Percentiles rank a stretch among this genome's conserved stretches.
phyloP scores from a whole-genome alignment of 2,329 filamentous ascomycete species.

The Tympanopsis confertula region DNA sequence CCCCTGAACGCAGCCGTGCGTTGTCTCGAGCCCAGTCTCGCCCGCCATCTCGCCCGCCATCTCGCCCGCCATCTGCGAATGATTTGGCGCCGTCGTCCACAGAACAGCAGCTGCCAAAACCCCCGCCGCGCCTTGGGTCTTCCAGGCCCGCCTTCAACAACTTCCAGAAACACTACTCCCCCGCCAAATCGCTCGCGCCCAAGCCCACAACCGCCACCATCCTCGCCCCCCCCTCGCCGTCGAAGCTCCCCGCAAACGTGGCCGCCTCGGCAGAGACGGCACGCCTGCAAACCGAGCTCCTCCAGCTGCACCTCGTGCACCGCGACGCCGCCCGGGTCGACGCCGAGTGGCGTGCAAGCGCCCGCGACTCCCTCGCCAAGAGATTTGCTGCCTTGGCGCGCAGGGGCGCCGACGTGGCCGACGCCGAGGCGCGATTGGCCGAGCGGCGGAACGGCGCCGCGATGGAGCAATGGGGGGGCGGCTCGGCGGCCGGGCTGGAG shows the following conservation, averaged over 20 bases:
- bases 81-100: not conserved
- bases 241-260: constrained; percentile 48
- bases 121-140: constrained; percentile 18
- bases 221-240: constrained; percentile 48
- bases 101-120: constrained; percentile 7
- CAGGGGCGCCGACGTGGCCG: constrained; percentile 19
- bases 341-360: constrained; percentile 42
- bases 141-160: constrained; percentile 45
- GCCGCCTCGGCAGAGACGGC: constrained; percentile 45
- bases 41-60: no score
- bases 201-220: constrained; percentile 48
- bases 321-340: constrained; percentile 32
- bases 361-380: constrained; percentile 30
- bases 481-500: constrained; percentile 26
- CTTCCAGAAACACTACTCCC: constrained; percentile 57
- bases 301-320: constrained; percentile 56
- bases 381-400: constrained; percentile 28
- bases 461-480: constrained; percentile 36
- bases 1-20: no score
- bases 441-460: constrained; percentile 39
- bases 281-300: constrained; percentile 48
- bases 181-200: constrained; percentile 45
- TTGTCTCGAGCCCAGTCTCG: no score
- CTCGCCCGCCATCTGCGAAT: no score
- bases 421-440: constrained; percentile 26